phyloP scores from a whole-genome alignment of 495 filamentous ascomycete genomes.

The Tuber melanosporum region DNA sequence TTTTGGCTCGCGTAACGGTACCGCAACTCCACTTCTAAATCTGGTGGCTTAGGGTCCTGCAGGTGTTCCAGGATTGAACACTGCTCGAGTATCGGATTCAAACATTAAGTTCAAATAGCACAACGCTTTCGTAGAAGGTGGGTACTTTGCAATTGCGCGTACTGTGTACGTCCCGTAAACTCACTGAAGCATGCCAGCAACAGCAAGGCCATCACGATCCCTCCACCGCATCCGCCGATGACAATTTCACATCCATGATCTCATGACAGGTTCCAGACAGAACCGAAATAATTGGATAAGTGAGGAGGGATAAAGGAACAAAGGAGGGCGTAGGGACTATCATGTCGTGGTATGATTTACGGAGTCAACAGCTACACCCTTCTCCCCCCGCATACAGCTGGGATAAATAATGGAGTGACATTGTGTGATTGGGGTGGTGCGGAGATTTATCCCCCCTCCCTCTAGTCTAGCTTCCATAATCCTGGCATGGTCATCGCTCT shows the following conservation, averaged over 20 bases:
- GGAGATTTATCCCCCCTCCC: background rate
- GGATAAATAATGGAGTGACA: background rate
- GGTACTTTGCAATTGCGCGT: background rate
- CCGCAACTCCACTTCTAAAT: background rate
- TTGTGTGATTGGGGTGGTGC: background rate
- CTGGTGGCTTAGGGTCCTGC: background rate
- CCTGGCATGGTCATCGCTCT: background rate
- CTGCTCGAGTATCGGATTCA: background rate
- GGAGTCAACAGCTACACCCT: background rate
- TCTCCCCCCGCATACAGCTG: background rate
- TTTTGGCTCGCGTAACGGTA: background rate
- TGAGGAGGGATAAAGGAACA: background rate
- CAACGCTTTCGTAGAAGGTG: background rate
- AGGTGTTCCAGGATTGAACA: background rate
- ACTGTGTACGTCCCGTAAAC: background rate
- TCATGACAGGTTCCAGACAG: background rate
- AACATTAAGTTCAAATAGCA: background rate
- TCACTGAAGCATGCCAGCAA: background rate
- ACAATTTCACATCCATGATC: background rate
- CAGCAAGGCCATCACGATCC: background rate
- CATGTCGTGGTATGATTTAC: background rate
- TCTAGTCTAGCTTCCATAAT: background rate
- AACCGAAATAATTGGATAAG: background rate
- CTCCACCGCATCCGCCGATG: background rate
- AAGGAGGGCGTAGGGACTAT: background rate